These are phyloP conservation scores for Bertia moriformis DNA, from an alignment of 2,329 filamentous ascomycete species.

Conservation along the genomic window DNA sequence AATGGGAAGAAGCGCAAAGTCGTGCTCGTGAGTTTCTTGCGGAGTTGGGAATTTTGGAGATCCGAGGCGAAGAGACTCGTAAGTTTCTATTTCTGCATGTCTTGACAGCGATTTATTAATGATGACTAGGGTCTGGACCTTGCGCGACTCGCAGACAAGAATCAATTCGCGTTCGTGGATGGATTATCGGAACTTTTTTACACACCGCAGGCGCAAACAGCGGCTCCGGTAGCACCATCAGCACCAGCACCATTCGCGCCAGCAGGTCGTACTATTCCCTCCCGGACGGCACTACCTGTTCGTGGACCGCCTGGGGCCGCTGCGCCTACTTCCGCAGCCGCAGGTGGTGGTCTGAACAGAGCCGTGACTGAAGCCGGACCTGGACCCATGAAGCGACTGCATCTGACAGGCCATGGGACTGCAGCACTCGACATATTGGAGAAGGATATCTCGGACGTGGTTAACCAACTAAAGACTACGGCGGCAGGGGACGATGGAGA, in stretches of 20 bases:
- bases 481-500: conserved; percentile 3
- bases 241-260: neutral
- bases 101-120: neutral
- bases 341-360: no score
- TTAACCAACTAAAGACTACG: neutral
- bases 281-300: neutral
- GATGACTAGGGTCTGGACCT: conserved; percentile 33
- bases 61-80: conserved; percentile 36
- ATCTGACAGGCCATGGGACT: neutral
- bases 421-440: neutral
- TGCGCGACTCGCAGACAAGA: conserved; percentile 25
- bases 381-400: neutral
- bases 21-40: conserved; percentile 44
- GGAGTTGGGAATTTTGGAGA: conserved; percentile 41
- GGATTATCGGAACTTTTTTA: conserved; percentile 30
- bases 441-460: neutral
- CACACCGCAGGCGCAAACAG: conserved; percentile 4
- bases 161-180: conserved; percentile 38
- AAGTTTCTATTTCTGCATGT: conserved; percentile 9
- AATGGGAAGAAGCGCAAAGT: conserved; percentile 19
- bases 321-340: no score
- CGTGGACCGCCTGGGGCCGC: neutral
- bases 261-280: no score
- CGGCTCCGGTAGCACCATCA: no score
- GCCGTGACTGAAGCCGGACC: no score